A percentile compares a stretch with the other conserved stretches of the same genome.
Evolutionary conservation across 345 rosid species (phyloP).

Genomic region (Rhodamnia rubescens): DNA sequence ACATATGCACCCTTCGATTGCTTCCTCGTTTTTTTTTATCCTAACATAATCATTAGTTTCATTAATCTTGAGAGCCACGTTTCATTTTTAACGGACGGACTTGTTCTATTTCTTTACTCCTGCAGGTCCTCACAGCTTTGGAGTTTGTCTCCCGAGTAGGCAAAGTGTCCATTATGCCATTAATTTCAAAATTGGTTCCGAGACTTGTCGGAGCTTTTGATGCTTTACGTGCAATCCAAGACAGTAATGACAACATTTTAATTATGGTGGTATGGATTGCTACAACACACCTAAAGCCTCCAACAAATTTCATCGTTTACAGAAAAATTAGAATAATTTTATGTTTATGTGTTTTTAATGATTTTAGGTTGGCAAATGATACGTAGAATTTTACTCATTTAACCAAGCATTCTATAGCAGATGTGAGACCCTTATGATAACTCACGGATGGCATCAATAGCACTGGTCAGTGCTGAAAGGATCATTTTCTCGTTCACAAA

Average conservation of each 20-base stretch:
- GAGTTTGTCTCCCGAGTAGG: not conserved
- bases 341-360: not conserved
- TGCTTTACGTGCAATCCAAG: not conserved
- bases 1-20: not conserved
- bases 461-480: too few species aligned
- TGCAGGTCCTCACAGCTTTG: not conserved
- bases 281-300: not conserved
- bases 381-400: fast-evolving
- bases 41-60: not conserved
- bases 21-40: not conserved
- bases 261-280: not conserved
- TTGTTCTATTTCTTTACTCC: not conserved
- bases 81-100: not conserved
- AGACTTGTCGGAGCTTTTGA: not conserved
- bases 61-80: not conserved
- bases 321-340: not conserved
- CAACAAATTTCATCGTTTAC: not conserved
- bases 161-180: not conserved
- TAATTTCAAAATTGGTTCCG: not conserved
- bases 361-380: not conserved
- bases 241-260: not conserved
- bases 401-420: not conserved
- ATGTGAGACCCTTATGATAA: not conserved
- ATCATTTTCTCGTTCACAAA: not conserved
- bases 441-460: not conserved